Conservation (phyloP, 768 basidiomycete species). For the Mycena latifolia region DNA sequence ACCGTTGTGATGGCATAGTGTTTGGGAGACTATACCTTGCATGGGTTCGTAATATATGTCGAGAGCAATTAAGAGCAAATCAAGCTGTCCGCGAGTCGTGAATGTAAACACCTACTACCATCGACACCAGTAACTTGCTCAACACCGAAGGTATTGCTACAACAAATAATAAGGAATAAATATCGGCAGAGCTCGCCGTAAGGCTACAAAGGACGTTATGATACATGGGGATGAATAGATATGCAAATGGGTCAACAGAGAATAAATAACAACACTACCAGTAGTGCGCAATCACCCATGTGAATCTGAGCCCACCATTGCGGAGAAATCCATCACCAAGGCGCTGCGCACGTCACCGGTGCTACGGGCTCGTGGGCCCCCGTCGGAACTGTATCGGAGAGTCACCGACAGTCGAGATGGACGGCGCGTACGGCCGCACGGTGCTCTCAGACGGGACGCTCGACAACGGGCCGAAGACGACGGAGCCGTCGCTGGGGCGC, state of each 20-base stretch:
- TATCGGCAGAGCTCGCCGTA: too few relatives aligned
- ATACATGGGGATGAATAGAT: background rate
- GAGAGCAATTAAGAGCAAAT: background rate
- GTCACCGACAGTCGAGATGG: background rate
- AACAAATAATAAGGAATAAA: too few relatives aligned
- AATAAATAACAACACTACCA: conserved; percentile 26
- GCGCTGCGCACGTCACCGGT: conserved; percentile 4
- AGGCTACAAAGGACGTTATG: background rate
- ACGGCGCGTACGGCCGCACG: background rate
- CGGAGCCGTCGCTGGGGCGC: conserved; percentile 3
- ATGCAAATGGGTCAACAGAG: background rate
- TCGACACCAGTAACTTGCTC: too few relatives aligned
- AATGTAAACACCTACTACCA: too few relatives aligned
- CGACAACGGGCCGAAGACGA: background rate
- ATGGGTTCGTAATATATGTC: background rate
- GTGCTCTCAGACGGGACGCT: conserved; percentile 24
- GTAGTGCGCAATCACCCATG: background rate
- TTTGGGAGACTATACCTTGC: too few relatives aligned
- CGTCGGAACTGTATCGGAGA: conserved; percentile 28
- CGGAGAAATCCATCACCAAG: background rate
- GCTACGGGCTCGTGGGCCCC: background rate
- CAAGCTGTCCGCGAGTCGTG: too few relatives aligned
- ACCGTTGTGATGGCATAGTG: background rate
- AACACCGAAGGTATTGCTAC: too few relatives aligned
- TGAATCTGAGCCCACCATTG: background rate